phyloP scores from a whole-genome alignment of 2,329 filamentous ascomycete genomes.

The Fusarium goolgardi region DNA sequence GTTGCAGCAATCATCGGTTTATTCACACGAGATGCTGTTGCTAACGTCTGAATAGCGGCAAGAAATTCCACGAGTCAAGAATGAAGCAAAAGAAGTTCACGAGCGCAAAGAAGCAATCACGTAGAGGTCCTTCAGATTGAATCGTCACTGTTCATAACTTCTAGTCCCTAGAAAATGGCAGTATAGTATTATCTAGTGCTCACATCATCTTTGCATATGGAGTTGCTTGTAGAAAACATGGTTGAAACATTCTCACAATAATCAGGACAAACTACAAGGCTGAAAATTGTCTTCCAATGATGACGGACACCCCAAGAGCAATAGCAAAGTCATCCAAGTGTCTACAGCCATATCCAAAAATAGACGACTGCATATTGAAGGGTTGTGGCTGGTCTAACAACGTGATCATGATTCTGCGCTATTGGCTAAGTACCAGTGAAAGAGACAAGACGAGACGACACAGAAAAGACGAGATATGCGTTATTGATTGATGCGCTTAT shows the following conservation, averaged over 20 bases:
- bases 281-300: neutral
- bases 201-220: neutral
- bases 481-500: neutral
- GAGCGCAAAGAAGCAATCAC: slow-evolving; percentile 62
- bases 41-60: slow-evolving; percentile 55
- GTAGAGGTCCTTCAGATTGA: slow-evolving; percentile 53
- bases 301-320: neutral
- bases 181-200: neutral
- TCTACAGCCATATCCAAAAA: neutral
- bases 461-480: neutral
- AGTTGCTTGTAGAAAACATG: neutral
- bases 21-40: neutral
- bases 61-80: slow-evolving; percentile 58
- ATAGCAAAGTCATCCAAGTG: neutral
- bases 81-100: slow-evolving; percentile 62
- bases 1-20: slow-evolving; percentile 18
- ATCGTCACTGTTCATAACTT: neutral
- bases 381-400: neutral
- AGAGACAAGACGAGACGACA: neutral
- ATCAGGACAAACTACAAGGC: neutral
- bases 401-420: neutral
- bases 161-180: neutral
- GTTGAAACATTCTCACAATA: neutral
- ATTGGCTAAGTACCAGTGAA: neutral
- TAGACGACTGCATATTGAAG: neutral